Base-by-base conservation (phyloP, 192 early-diverging fungal genomes). In the Backusella tuberculispora region DNA sequence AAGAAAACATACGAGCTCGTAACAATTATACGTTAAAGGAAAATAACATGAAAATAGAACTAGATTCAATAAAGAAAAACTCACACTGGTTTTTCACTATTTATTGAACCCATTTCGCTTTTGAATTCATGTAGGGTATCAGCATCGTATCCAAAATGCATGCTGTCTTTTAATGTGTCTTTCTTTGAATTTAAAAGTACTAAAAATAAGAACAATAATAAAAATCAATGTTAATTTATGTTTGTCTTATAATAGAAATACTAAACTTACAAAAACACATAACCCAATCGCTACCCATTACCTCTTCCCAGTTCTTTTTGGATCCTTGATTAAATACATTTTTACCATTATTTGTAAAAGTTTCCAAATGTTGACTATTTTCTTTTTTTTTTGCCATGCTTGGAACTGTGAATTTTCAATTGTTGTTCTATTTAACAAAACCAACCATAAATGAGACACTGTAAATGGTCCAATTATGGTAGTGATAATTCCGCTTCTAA, bases 261-360 rank as follows among this genome's bases (percentile, higher is more conserved):
- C 46, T 65, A 47, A 26, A 83, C 83, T 75, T 82, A 86, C 85
- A 7, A 78, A 85, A 87, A 84, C 86, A 87, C 7, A 84, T 74
- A 78, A 81, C 80, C 78, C 79, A 79, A 19, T 80, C 78, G 2
- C 42, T 37, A 17, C 84, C 86, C 86, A 87, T 87, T 46, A 85
- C 79, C n/a, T 78, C 75, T 63, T 76, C 81, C 84, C 84, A 87
- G 53, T 85, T 87, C 19, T 73, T 67, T 70, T 74, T 79, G 10
- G 74, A 70, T n/a, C 83, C 83, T 21, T 83, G 75, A 64, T 85
- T 73, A 74, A 81, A 87, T 7, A 87, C 24, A 38, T 84, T 75
- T 60, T 83, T 78, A 9, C 84, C 86, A 13, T 63, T 63, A 46
- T 48, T 4, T 2, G 76, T 77, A 50, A 77, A 73, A n/a, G 40